Percentiles rank a stretch among this genome's conserved stretches.
phyloP scores from a whole-genome alignment of 106 monocot genomes.

The Dendrobium chrysotoxum region DNA sequence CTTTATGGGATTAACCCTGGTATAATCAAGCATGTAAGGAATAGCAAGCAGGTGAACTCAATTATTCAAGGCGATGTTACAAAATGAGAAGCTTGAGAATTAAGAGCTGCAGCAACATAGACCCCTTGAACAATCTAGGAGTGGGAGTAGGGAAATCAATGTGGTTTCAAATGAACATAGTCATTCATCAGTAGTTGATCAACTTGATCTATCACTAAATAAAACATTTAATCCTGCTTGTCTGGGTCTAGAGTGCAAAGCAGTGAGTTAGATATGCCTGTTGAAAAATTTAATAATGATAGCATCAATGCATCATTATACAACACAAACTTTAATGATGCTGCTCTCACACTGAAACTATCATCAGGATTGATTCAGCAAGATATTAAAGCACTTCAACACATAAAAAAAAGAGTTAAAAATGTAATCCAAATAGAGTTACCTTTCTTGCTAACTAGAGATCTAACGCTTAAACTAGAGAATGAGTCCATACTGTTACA shows the following conservation, averaged over 20 bases:
- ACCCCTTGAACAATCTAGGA: slow-evolving; percentile 8
- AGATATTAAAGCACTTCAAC: too few species aligned
- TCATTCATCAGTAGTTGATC: background rate
- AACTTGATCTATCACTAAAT: slow-evolving; percentile 5
- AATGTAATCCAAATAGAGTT: slow-evolving; percentile 65
- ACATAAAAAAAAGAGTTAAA: slow-evolving; percentile 75
- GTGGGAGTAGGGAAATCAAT: slow-evolving; percentile 9
- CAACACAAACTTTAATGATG: slow-evolving; percentile 10
- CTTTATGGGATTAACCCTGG: slow-evolving; percentile 79
- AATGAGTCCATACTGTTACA: slow-evolving; percentile 17
- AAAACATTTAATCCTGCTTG: background rate
- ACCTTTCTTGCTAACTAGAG: slow-evolving; percentile 50
- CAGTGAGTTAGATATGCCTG: background rate
- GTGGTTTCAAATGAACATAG: background rate
- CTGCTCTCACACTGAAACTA: slow-evolving; percentile 39
- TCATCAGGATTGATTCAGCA: slow-evolving; percentile 45
- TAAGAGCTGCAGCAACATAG: slow-evolving; percentile 12
- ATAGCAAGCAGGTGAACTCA: slow-evolving; percentile 72
- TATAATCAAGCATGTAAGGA: slow-evolving; percentile 85
- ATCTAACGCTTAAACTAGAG: slow-evolving; percentile 34
- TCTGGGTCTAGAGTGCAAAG: background rate
- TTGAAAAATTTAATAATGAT: slow-evolving; percentile 3
- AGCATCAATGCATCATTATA: slow-evolving; percentile 6
- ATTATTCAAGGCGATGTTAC: slow-evolving; percentile 72
- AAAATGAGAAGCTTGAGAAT: slow-evolving; percentile 35